These are phyloP conservation scores for Lactifluus echinatus DNA, from an alignment of 768 basidiomycete genomes.

Conservation along the genomic window DNA sequence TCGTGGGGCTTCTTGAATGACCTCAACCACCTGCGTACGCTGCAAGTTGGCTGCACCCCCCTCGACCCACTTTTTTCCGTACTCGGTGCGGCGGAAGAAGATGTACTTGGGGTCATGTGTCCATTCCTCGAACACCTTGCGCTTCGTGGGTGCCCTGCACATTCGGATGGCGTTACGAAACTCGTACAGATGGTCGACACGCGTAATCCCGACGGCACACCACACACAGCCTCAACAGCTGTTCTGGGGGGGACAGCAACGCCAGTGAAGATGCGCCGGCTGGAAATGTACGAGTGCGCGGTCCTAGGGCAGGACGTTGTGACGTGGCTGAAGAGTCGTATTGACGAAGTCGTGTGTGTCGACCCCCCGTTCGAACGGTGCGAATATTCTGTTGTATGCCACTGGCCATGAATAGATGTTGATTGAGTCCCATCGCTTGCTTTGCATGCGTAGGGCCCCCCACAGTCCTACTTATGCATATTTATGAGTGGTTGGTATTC, in stretches of 20 bases:
- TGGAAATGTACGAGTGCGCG: slow-evolving; percentile 63
- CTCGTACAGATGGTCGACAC: slow-evolving; percentile 66
- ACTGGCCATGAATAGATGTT: slow-evolving; percentile 18
- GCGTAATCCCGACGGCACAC: slow-evolving; percentile 49
- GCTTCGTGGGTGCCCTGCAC: slow-evolving; percentile 56
- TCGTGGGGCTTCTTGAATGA: slow-evolving; percentile 62
- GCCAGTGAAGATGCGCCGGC: slow-evolving; percentile 42
- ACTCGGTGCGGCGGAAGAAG: slow-evolving; percentile 54
- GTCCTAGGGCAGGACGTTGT: slow-evolving; percentile 60
- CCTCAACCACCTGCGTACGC: slow-evolving; percentile 45
- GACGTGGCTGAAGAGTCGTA: slow-evolving; percentile 53
- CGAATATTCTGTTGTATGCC: slow-evolving; percentile 21
- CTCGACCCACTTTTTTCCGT: slow-evolving; percentile 55
- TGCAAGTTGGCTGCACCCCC: slow-evolving; percentile 56
- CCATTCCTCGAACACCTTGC: slow-evolving; percentile 52
- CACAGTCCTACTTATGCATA: slow-evolving; percentile 23
- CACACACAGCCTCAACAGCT: slow-evolving; percentile 25
- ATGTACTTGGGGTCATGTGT: slow-evolving; percentile 49
- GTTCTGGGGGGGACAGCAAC: slow-evolving; percentile 38
- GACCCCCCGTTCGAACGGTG: slow-evolving; percentile 47
- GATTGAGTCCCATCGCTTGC: slow-evolving; percentile 11
- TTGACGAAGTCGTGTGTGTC: slow-evolving; percentile 53
- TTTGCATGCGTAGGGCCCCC: slow-evolving; percentile 19
- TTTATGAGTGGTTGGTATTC: slow-evolving; percentile 15
- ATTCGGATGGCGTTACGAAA: slow-evolving; percentile 55